Conservation (phyloP, 2,329 filamentous ascomycete genomes). For the Aureobasidium vineae region DNA sequence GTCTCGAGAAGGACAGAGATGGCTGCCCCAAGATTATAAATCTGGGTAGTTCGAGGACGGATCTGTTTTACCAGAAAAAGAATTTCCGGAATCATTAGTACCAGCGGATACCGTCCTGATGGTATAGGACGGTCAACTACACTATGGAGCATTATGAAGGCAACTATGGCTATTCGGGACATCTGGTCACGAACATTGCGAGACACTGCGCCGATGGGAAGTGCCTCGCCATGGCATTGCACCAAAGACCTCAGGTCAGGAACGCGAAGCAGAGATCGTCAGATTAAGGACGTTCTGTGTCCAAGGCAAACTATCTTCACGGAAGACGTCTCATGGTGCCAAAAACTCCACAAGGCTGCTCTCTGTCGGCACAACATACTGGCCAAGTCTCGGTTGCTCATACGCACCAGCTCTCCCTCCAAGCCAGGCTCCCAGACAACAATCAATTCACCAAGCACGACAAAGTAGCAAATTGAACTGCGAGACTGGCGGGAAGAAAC, state of each 20-base stretch:
- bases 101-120: neutral
- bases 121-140: neutral
- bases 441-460: neutral
- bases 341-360: neutral
- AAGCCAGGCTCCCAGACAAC: neutral
- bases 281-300: neutral
- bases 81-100: conserved; percentile 60
- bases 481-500: too few relatives aligned
- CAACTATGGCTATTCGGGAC: too few relatives aligned
- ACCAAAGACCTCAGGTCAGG: neutral
- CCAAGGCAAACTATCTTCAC: neutral
- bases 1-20: conserved; percentile 93
- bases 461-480: neutral
- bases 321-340: neutral
- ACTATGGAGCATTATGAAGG: neutral
- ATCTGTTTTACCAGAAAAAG: conserved; percentile 79
- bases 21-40: conserved; percentile 99
- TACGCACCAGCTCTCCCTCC: neutral
- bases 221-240: neutral
- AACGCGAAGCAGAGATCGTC: neutral
- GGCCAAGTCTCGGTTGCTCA: neutral
- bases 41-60: conserved; percentile 89
- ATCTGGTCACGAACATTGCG: neutral
- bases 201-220: neutral
- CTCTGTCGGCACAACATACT: too few relatives aligned